Evolutionary conservation across 805 yeast genomes (phyloP).

Genomic region (Candida bentonensis): DNA sequence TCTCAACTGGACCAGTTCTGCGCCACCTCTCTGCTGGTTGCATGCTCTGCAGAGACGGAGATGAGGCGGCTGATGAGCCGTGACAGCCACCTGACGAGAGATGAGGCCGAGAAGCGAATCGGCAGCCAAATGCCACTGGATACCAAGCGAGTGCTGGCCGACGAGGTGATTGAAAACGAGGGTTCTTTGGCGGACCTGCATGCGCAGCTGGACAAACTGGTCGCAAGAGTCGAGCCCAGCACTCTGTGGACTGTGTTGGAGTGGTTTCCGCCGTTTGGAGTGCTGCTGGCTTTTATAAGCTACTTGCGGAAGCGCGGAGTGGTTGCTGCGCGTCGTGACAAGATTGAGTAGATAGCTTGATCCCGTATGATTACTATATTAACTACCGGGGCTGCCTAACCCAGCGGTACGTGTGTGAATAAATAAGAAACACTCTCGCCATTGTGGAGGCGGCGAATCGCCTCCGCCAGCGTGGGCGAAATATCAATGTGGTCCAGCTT

Average conservation of each 20-base stretch:
- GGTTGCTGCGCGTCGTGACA: not conserved
- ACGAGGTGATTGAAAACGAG: conserved; percentile 53
- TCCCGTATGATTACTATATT: not conserved
- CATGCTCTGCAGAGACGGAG: conserved; percentile 47
- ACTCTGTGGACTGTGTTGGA: conserved; percentile 15
- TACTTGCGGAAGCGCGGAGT: not conserved
- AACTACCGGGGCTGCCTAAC: not conserved
- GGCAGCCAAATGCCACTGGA: conserved; percentile 59
- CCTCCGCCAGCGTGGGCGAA: conserved; percentile 80
- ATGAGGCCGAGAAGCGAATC: conserved; percentile 63
- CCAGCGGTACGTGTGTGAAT: conserved; percentile 51
- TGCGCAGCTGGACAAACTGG: conserved; percentile 27
- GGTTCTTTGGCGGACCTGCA: conserved; percentile 30
- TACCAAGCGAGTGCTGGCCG: conserved; percentile 45
- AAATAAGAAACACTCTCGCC: conserved; percentile 90
- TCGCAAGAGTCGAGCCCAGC: conserved; percentile 27
- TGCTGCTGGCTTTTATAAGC: not conserved
- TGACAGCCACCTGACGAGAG: conserved; percentile 48
- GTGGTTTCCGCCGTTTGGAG: conserved; percentile 24
- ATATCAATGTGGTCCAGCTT: conserved; percentile 75
- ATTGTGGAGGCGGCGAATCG: conserved; percentile 85
- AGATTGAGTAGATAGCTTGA: not conserved
- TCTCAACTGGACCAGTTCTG: conserved; percentile 57
- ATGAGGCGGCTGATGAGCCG: conserved; percentile 47
- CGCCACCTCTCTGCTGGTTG: conserved; percentile 54